Base-by-base conservation (phyloP, 208 protist genomes). In the Endotrypanum monterogeii region DNA sequence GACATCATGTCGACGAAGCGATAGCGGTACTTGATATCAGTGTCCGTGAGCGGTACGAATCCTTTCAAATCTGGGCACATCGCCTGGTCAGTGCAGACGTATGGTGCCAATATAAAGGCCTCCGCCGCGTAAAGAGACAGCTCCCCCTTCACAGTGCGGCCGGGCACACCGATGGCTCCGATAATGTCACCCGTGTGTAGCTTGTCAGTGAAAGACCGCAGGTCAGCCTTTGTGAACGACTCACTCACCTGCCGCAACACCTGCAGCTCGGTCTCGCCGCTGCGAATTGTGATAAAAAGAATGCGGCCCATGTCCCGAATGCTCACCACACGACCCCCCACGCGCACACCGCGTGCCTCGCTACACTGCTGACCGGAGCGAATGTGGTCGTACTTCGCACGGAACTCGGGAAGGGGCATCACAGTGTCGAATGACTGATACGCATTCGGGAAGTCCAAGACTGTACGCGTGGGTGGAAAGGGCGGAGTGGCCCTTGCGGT, bases 1-100 rank as follows among this genome's bases (percentile, higher is more conserved):
- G 87, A 80, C 84, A 97, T 94, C 89, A 97, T 94, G 80, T 97
- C 93, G 20, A 96, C 69, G 70, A 96, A 95, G 58, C 93, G 86
- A 71, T 97, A 96, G 63, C 93, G 91, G 78, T 97, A 96, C 68
- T 85, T 87, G 48, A 96, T 78, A 62, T 96, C 93, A 8, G 74
- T 83, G 84, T 97, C 91, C n/a, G 80, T 61, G 39, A 94, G 71
- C 6, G 80, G 72, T 9, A 89, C 73, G 67, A 93, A 94, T 44
- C 90, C 88, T 35, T 84, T 84, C 25, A 95, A 74, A 58, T 95
- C 83, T 0, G 93, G 90, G 78, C 90, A 95, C 12, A 95, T 71
- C 25, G 87, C 77, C 71, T 94, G 90, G 68, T 97, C 93, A n/a
- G 85, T 88, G 79, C 89, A 95, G 44, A 93, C 85, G 79, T 95